Evolutionary conservation across 169 alveolate species (phyloP), one percentile per base, ranked within the genome.

Genomic region (Ichthyophthirius multifiliis): DNA sequence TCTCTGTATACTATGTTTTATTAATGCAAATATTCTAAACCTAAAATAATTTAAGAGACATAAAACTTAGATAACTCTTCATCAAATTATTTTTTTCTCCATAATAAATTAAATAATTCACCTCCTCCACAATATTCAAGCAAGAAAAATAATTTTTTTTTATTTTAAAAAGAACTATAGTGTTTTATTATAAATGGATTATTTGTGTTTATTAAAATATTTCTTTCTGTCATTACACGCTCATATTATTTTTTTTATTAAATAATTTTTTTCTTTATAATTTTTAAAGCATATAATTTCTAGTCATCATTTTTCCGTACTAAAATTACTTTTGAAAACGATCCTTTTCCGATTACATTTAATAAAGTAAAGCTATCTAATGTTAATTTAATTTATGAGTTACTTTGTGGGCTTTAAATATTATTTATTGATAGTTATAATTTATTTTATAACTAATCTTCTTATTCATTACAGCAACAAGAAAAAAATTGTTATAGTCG

Each of bases 301-400:
- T 86, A 84, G 20, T 92, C 86, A 45, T 34, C 55, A 79, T 88
- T 91, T 43, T 91, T 91, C 20, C 91, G 55, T 62, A 88, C 92
- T 82, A 85, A 83, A 73, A 87, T 85, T 20, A 91, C 95, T 73
- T 83, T 87, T 30, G 92, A 93, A 76, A 84, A 88, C 20, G 92
- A 92, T 16, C 95, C 95, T 37, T 79, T 86, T 39, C 95, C 95
- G 65, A 90, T 48, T n/a, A n/a, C n/a, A n/a, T n/a, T n/a, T n/a
- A n/a, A n/a, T n/a, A n/a, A n/a, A n/a, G n/a, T n/a, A n/a, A n/a
- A n/a, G n/a, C n/a, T n/a, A n/a, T n/a, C n/a, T n/a, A n/a, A n/a
- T n/a, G n/a, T n/a, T n/a, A n/a, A n/a, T n/a, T n/a, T n/a, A n/a
- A n/a, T n/a, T n/a, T n/a, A n/a, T n/a, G n/a, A n/a, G n/a, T n/a